Conservation (phyloP, 805 yeast genomes). For the Kuraishia hungarica region DNA sequence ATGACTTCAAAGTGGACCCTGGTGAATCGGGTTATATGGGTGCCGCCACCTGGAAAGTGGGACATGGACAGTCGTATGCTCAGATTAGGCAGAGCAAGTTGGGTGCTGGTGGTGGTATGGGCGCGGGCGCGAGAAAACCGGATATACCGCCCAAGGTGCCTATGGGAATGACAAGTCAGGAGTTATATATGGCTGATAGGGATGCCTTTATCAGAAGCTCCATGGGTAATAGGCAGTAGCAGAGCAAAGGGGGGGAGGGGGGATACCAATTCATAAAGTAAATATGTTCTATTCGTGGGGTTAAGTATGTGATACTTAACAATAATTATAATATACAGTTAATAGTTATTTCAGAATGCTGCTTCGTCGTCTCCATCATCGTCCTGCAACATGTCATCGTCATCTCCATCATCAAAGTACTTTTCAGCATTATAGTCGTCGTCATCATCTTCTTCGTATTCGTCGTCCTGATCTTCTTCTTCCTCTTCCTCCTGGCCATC, state of each 20-base stretch:
- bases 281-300: not conserved
- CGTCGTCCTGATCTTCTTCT: slow-evolving; percentile 58
- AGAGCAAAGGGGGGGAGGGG: not conserved
- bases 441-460: slow-evolving; percentile 65
- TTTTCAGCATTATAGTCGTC: slow-evolving; percentile 76
- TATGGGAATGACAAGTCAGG: slow-evolving; percentile 7
- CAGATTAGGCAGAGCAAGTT: not conserved
- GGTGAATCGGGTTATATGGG: slow-evolving; percentile 9
- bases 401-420: slow-evolving; percentile 69
- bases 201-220: slow-evolving; percentile 4
- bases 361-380: slow-evolving; percentile 60
- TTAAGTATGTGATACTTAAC: not conserved
- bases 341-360: slow-evolving; percentile 37
- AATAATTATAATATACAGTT: not conserved
- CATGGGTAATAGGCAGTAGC: slow-evolving; percentile 5
- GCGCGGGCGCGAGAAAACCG: slow-evolving; percentile 6
- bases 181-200: slow-evolving; percentile 6
- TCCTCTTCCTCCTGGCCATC: slow-evolving; percentile 33
- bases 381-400: slow-evolving; percentile 44
- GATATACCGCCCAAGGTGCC: slow-evolving; percentile 10
- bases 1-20: slow-evolving; percentile 7
- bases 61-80: not conserved
- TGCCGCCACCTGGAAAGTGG: slow-evolving; percentile 5
- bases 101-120: too few relatives aligned
- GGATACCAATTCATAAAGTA: not conserved